Evolutionary conservation across 139 green algal genomes (phyloP).

Genomic region (Ettlia oleoabundans): DNA sequence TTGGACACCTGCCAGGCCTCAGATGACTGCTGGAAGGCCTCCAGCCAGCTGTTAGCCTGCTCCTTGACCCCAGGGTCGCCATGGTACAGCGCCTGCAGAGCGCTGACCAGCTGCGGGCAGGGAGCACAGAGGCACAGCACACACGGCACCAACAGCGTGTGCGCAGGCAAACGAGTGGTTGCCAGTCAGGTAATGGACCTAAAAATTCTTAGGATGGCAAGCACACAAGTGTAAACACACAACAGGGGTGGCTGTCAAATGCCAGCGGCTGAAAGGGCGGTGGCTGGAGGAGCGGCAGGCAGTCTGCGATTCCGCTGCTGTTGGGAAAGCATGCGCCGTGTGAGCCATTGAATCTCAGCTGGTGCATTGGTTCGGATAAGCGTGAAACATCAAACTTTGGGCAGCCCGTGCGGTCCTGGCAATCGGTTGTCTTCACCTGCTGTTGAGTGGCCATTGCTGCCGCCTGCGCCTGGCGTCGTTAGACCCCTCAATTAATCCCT

Average conservation of each 20-base stretch:
- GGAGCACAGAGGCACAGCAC: neutral
- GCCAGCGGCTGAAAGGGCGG: no score
- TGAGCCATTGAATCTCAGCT: no score
- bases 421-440: neutral
- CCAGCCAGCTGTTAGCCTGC: slow-evolving; percentile 81
- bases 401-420: neutral
- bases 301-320: neutral
- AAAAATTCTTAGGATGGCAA: no score
- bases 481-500: neutral
- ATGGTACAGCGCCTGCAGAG: slow-evolving; percentile 87
- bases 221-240: no score
- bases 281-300: neutral
- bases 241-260: no score
- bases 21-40: slow-evolving; percentile 79
- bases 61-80: slow-evolving; percentile 64
- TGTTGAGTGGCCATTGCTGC: neutral
- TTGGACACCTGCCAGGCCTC: slow-evolving; percentile 80
- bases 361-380: no score
- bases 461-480: neutral
- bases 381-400: no score
- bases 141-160: no score
- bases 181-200: no score
- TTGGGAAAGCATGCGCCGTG: no score
- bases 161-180: no score
- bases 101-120: slow-evolving; percentile 62